Evolutionary conservation across 2,329 filamentous ascomycete genomes (phyloP).

Genomic region (Corynespora cassiicola): DNA sequence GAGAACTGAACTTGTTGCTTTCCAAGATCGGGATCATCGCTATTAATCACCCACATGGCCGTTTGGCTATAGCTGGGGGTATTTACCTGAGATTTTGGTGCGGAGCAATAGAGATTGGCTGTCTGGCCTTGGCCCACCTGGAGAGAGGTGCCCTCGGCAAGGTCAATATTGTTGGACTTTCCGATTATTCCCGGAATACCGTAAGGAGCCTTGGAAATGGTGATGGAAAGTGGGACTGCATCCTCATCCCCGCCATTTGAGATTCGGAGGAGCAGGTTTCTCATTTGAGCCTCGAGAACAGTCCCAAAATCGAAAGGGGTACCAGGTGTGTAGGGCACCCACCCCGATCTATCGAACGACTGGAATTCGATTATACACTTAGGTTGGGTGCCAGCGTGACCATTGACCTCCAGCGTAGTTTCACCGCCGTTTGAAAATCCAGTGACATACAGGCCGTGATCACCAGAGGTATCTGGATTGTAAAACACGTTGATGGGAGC

Average conservation of each 20-base stretch:
- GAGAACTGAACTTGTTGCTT: slow-evolving; percentile 62
- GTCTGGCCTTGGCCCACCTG: slow-evolving; percentile 58
- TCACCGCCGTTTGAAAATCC: slow-evolving; percentile 60
- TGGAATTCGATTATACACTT: slow-evolving; percentile 63
- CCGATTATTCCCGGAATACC: slow-evolving; percentile 61
- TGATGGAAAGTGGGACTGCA: slow-evolving; percentile 60
- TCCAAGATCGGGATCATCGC: slow-evolving; percentile 59
- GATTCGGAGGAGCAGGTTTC: slow-evolving; percentile 58
- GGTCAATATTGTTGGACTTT: slow-evolving; percentile 62
- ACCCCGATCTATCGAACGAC: slow-evolving; percentile 56
- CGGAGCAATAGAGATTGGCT: slow-evolving; percentile 62
- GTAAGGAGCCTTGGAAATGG: slow-evolving; percentile 68
- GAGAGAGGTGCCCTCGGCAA: slow-evolving; percentile 63
- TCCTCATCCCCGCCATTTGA: slow-evolving; percentile 56
- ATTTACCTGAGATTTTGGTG: slow-evolving; percentile 65
- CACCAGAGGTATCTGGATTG: slow-evolving; percentile 54
- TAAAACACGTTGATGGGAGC: slow-evolving; percentile 56
- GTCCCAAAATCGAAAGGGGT: slow-evolving; percentile 62
- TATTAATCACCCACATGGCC: slow-evolving; percentile 64
- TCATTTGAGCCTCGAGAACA: slow-evolving; percentile 59
- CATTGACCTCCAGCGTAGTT: slow-evolving; percentile 56
- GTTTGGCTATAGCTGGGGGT: slow-evolving; percentile 56
- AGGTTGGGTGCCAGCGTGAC: slow-evolving; percentile 57
- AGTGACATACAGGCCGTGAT: slow-evolving; percentile 57
- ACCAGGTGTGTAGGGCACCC: slow-evolving; percentile 55